Conservation (phyloP, 163 green algal genomes). For the Prototheca stagnorum region DNA sequence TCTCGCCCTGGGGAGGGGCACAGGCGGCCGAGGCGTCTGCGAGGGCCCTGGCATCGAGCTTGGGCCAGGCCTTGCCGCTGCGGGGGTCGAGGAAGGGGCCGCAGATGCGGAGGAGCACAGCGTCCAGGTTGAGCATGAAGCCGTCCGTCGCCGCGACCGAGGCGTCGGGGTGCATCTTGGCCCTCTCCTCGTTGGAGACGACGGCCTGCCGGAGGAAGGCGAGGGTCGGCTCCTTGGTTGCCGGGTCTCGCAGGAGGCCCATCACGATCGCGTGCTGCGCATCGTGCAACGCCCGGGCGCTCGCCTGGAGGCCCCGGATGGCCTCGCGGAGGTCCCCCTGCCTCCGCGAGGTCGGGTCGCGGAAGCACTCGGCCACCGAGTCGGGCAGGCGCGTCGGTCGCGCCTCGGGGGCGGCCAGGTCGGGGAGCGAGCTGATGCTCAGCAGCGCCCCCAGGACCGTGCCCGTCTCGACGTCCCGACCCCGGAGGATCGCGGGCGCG, state of each 20-base stretch:
- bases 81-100: slow-evolving; percentile 72
- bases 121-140: slow-evolving; percentile 71
- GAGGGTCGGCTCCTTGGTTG: slow-evolving; percentile 21
- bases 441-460: slow-evolving; percentile 58
- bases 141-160: slow-evolving; percentile 36
- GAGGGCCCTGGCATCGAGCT: slow-evolving; percentile 33
- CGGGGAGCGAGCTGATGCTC: slow-evolving; percentile 33
- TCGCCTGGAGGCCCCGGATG: slow-evolving; percentile 35
- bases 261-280: slow-evolving; percentile 51
- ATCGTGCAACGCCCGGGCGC: slow-evolving; percentile 25
- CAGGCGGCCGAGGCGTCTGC: slow-evolving; percentile 4
- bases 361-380: slow-evolving; percentile 38
- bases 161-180: slow-evolving; percentile 59
- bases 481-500: too few species aligned
- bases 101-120: slow-evolving; percentile 70
- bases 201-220: slow-evolving; percentile 60
- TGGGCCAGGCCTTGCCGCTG: slow-evolving; percentile 45
- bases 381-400: slow-evolving; percentile 14
- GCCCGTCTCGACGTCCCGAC: slow-evolving; percentile 23
- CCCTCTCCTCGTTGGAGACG: slow-evolving; percentile 52
- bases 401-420: slow-evolving; percentile 13
- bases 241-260: slow-evolving; percentile 25
- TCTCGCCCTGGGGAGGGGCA: slow-evolving; percentile 23
- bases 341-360: slow-evolving; percentile 10
- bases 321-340: slow-evolving; percentile 26